Evolutionary conservation across 495 filamentous ascomycete species (phyloP).

Genomic region (Lepraria neglecta): DNA sequence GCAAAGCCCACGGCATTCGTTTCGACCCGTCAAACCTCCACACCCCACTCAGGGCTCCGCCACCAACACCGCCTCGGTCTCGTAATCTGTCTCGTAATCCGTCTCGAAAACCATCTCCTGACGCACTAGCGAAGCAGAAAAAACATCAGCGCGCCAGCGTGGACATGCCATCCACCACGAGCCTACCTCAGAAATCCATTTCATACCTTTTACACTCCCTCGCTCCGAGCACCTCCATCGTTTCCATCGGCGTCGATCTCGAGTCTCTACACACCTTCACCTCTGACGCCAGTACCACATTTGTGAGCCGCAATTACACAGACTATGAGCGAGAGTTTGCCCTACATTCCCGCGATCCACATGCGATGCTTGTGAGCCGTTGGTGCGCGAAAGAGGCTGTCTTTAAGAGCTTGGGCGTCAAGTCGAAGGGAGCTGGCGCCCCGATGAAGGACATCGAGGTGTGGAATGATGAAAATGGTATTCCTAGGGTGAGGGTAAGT

Average conservation of each 20-base stretch:
- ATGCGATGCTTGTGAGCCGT: neutral
- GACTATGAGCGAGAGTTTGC: neutral
- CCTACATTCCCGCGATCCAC: neutral
- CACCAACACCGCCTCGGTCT: no score
- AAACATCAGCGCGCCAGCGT: no score
- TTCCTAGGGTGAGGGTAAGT: neutral
- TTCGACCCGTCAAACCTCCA: neutral
- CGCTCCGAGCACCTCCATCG: no score
- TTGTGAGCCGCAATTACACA: neutral
- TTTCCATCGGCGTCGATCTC: no score
- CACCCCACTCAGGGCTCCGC: neutral
- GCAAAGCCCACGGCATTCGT: neutral
- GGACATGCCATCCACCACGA: no score
- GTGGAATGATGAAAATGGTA: neutral
- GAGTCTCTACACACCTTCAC: no score
- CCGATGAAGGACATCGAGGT: conserved; percentile 1
- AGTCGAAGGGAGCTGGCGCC: neutral
- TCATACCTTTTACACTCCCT: no score
- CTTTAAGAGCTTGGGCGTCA: conserved; percentile 4
- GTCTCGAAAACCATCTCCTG: no score
- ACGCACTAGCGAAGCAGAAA: no score
- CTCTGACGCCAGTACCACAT: no score
- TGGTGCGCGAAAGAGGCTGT: conserved; percentile 7
- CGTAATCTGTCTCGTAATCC: no score
- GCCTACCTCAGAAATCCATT: no score